phyloP scores from a whole-genome alignment of 495 filamentous ascomycete species.

The Penicillium ochrochloron region DNA sequence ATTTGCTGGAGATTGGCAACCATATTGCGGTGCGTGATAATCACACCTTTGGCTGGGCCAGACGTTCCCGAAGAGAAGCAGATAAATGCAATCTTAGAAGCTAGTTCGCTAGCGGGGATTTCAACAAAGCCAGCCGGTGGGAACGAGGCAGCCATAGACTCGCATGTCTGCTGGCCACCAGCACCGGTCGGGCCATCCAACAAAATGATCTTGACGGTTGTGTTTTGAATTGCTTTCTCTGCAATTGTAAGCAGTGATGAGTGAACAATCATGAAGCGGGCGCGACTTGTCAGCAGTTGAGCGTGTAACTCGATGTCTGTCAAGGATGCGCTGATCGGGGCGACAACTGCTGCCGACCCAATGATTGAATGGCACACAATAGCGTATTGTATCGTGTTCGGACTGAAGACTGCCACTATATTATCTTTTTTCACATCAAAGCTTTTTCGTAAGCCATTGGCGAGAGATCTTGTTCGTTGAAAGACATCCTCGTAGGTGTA shows the following conservation, averaged over 20 bases:
- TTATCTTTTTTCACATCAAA: neutral
- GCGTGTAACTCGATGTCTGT: neutral
- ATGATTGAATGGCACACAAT: neutral
- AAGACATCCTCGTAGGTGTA: neutral
- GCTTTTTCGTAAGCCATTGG: neutral
- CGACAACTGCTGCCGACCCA: neutral
- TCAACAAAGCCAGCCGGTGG: neutral
- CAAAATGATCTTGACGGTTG: neutral
- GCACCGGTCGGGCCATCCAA: neutral
- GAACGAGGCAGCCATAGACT: neutral
- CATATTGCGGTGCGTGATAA: neutral
- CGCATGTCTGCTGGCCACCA: neutral
- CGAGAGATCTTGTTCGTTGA: neutral
- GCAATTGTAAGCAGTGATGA: neutral
- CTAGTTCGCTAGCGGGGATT: neutral
- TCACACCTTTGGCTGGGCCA: neutral
- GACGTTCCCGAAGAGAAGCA: neutral
- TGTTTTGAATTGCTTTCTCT: neutral
- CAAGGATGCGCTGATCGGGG: conserved; percentile 1
- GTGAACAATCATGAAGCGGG: neutral
- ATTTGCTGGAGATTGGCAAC: conserved; percentile 1
- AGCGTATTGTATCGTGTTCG: neutral
- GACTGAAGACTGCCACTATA: neutral
- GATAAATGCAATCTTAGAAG: neutral
- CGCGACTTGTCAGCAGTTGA: neutral